Evolutionary conservation across 2,329 filamentous ascomycete genomes (phyloP).

Genomic region (Emericellopsis atlantica): DNA sequence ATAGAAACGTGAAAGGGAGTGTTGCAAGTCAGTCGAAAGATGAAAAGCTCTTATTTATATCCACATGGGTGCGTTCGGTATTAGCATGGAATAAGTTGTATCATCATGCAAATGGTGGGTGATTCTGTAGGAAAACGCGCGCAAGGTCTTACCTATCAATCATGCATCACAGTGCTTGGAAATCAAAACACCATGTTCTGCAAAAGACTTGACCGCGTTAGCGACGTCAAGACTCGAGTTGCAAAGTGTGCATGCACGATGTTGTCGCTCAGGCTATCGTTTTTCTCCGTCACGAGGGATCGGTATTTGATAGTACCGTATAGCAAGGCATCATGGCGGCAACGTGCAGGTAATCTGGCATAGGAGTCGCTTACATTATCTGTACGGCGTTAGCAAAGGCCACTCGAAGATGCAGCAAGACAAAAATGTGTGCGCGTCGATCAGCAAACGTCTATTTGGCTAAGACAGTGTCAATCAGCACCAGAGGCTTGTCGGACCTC

Average conservation of each 20-base stretch:
- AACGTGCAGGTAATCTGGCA: no score
- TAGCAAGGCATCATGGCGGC: slow-evolving; percentile 23
- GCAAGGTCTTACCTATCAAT: slow-evolving; percentile 12
- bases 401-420: no score
- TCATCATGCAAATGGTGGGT: slow-evolving; percentile 41
- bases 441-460: slow-evolving; percentile 44
- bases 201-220: no score
- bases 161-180: slow-evolving; percentile 3
- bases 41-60: slow-evolving; percentile 67
- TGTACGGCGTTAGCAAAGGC: not conserved
- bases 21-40: slow-evolving; percentile 61
- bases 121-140: slow-evolving; percentile 8
- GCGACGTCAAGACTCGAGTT: not conserved
- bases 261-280: slow-evolving; percentile 15
- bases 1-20: slow-evolving; percentile 10
- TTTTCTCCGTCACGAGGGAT: slow-evolving; percentile 24
- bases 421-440: slow-evolving; percentile 5
- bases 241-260: slow-evolving; percentile 4
- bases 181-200: not conserved
- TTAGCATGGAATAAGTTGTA: slow-evolving; percentile 65
- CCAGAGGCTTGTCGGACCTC: slow-evolving; percentile 31
- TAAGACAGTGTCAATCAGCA: slow-evolving; percentile 40
- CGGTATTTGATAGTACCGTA: slow-evolving; percentile 34
- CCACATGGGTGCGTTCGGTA: slow-evolving; percentile 53
- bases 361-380: no score